Evolutionary conservation across 2,329 filamentous ascomycete genomes (phyloP), one percentile per base, ranked within the genome.

Genomic region (Paracamarosporium sp.): DNA sequence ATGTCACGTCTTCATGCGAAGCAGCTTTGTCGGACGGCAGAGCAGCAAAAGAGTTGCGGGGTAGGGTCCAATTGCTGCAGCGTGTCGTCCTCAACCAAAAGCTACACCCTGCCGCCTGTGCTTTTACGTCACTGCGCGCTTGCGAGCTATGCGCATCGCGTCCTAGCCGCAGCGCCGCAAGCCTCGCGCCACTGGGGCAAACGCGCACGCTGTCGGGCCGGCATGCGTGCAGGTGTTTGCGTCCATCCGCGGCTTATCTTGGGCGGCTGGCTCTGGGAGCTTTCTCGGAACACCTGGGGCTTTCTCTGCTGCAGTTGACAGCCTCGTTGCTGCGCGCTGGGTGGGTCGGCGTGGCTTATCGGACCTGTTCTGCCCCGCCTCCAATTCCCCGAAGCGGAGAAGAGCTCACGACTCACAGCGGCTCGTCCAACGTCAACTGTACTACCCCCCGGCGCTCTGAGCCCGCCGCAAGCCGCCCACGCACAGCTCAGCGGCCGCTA

Each of bases 21-120:
- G 60, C 48, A 64, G 62, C 57, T 63, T 31, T 38, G 38, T 62
- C 62, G 36, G 43, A 45, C 7, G 46, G 53, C 30, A 50, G 36
- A 38, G 24, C 28, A 45, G 28, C 15, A 47, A 40, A 40, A 36
- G 17, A n/a, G 56, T 70, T 74, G 71, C 70, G 69, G 71, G 71
- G 71, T 68, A 53, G 45, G 52, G 61, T 47, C 63, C 66, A 66
- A 60, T 65, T 70, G 65, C 65, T 67, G 64, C 64, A 59, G 28
- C 59, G 55, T 60, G 60, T 59, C 65, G 59, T 63, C 55, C 69
- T 71, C 71, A 73, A 74, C 70, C 68, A 70, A 68, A 71, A 64
- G 59, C 60, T 57, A 62, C 56, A 55, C 40, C 65, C 59, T 66
- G 65, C 60, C 63, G 60, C 55, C 53, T 59, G 55, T 53, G 53